Conservation (phyloP, 805 yeast species). For the Kluyveromyces starmeri region DNA sequence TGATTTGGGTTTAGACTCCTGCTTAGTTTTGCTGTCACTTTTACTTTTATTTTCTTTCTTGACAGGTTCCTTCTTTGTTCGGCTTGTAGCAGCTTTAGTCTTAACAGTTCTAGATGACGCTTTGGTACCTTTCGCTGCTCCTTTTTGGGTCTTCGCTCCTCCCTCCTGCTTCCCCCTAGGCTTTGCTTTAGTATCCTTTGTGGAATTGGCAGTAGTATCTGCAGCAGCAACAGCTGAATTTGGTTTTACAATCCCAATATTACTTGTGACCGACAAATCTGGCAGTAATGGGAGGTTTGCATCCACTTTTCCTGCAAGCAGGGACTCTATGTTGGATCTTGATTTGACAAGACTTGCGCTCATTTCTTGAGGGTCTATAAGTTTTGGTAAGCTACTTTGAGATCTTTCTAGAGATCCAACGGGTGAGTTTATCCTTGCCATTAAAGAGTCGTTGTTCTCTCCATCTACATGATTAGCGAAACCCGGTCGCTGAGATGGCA, state of each 20-base stretch:
- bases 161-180: background rate
- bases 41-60: slow-evolving; percentile 7
- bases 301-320: too few relatives aligned
- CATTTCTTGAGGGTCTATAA: background rate
- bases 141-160: background rate
- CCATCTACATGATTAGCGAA: slow-evolving; percentile 5
- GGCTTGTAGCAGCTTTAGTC: background rate
- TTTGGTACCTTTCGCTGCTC: slow-evolving; percentile 3
- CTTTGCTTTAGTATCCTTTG: background rate
- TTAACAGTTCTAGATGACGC: background rate
- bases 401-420: slow-evolving; percentile 9
- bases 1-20: background rate
- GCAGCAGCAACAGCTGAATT: too few relatives aligned
- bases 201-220: too few relatives aligned
- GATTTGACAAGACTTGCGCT: too few relatives aligned
- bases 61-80: slow-evolving; percentile 4
- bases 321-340: too few relatives aligned
- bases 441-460: slow-evolving; percentile 10
- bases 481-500: slow-evolving; percentile 17
- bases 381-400: slow-evolving; percentile 5
- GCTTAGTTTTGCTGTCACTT: background rate
- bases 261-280: too few relatives aligned
- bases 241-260: too few relatives aligned
- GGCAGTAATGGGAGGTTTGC: too few relatives aligned
- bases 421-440: slow-evolving; percentile 20